A percentile compares a stretch with the other conserved stretches of the same genome.
Evolutionary conservation across 352 stramenopile genomes (phyloP).

Genomic region (Sclerospora graminicola): DNA sequence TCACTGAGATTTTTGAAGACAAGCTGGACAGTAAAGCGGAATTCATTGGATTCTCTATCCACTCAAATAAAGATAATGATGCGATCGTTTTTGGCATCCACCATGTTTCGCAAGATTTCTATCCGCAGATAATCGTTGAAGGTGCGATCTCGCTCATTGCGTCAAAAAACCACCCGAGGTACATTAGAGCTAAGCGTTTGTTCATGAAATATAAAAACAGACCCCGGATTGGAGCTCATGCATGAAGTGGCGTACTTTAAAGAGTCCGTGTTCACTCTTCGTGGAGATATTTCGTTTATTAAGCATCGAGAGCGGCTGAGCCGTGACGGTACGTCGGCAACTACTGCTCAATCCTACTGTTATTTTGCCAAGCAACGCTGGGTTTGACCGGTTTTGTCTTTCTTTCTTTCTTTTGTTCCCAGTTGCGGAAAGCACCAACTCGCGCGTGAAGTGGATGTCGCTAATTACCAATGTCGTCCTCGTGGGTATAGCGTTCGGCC

Average conservation of each 20-base stretch:
- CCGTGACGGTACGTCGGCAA: constrained; percentile 43
- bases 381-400: constrained; percentile 1
- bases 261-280: constrained; percentile 64
- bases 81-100: constrained; percentile 49
- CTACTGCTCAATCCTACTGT: neutral
- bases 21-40: constrained; percentile 35
- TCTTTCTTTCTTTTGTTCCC: constrained; percentile 4
- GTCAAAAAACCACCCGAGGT: no score
- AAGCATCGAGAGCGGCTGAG: constrained; percentile 67
- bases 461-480: constrained; percentile 73
- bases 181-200: neutral
- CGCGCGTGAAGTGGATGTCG: constrained; percentile 77
- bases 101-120: constrained; percentile 52
- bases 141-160: constrained; percentile 11
- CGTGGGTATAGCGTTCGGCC: constrained; percentile 60
- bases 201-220: constrained; percentile 14
- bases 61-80: constrained; percentile 35
- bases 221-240: constrained; percentile 74
- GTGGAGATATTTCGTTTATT: constrained; percentile 72
- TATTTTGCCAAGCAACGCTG: neutral
- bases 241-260: constrained; percentile 73
- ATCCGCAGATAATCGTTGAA: constrained; percentile 73
- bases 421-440: constrained; percentile 71
- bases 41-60: constrained; percentile 52
- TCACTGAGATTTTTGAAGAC: constrained; percentile 60